phyloP scores from a whole-genome alignment of 345 rosid genomes.

The Erucastrum elatum region DNA sequence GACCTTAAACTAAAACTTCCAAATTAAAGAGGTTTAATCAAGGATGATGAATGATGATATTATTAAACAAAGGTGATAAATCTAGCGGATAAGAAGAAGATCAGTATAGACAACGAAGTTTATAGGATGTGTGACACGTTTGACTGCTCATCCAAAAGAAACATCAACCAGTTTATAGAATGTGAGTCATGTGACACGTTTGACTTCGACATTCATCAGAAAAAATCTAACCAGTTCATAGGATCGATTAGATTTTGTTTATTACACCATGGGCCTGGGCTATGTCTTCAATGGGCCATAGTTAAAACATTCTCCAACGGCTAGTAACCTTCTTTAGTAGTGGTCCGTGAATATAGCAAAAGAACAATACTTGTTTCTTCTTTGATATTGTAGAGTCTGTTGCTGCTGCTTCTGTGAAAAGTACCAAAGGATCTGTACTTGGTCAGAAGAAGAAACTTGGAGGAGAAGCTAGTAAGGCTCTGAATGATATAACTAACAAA shows the following conservation, averaged over 20 bases:
- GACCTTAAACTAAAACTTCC: slow-evolving; percentile 21
- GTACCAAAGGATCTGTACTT: too few relatives aligned
- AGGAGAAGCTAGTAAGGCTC: too few relatives aligned
- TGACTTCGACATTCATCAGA: not conserved
- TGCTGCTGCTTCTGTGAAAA: slow-evolving; percentile 27
- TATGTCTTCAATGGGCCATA: not conserved
- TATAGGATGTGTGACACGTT: slow-evolving; percentile 21
- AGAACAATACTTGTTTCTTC: slow-evolving; percentile 21
- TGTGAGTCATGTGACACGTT: slow-evolving; percentile 9
- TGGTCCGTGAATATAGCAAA: not conserved
- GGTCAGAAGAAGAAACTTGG: too few relatives aligned
- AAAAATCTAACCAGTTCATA: not conserved
- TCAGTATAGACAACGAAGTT: slow-evolving; percentile 14
- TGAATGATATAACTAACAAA: too few relatives aligned
- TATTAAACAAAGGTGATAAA: slow-evolving; percentile 29
- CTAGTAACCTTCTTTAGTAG: not conserved
- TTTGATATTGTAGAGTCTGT: too few relatives aligned
- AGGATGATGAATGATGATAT: slow-evolving; percentile 24
- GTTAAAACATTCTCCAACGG: slow-evolving; percentile 13
- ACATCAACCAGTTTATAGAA: not conserved
- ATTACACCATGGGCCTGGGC: not conserved
- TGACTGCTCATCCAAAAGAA: not conserved
- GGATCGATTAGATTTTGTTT: not conserved
- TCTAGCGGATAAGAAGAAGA: slow-evolving; percentile 17
- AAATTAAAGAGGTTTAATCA: slow-evolving; percentile 21